phyloP scores from a whole-genome alignment of 352 stramenopile genomes.

The Globisporangium nunn region DNA sequence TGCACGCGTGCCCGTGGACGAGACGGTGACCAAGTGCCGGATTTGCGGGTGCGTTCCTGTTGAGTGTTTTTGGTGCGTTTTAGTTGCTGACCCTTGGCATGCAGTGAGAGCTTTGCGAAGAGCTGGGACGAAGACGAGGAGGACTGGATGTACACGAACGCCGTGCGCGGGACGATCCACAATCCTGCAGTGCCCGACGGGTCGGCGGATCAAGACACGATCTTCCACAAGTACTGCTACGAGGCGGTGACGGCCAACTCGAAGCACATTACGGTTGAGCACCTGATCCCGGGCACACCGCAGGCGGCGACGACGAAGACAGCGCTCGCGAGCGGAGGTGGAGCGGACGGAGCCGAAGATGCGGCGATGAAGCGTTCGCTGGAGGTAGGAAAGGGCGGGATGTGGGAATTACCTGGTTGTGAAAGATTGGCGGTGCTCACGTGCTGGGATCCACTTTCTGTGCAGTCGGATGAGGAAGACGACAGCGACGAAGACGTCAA shows the following conservation, averaged over 20 bases:
- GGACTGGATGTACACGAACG: conserved; percentile 89
- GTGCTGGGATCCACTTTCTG: background rate
- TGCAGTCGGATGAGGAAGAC: conserved; percentile 8
- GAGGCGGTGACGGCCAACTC: conserved; percentile 80
- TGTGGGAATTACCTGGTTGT: conserved; percentile 3
- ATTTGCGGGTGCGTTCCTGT: conserved; percentile 57
- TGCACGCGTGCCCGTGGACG: conserved; percentile 68
- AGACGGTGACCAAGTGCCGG: conserved; percentile 68
- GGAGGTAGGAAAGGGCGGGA: conserved; percentile 15
- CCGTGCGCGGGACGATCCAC: conserved; percentile 70
- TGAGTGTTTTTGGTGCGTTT: background rate
- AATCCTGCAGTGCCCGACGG: conserved; percentile 26
- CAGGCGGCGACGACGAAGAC: conserved; percentile 24
- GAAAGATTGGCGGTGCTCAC: background rate
- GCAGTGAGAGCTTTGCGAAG: conserved; percentile 68
- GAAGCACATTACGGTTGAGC: conserved; percentile 64
- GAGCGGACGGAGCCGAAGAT: background rate
- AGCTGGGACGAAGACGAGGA: conserved; percentile 87
- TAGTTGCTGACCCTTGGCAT: background rate
- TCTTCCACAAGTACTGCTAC: conserved; percentile 89
- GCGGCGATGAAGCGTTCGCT: conserved; percentile 45
- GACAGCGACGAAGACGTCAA: conserved; percentile 17
- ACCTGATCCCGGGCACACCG: conserved; percentile 56
- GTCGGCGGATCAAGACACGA: conserved; percentile 46
- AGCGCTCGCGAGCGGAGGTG: conserved; percentile 18